Evolutionary conservation across 192 early-diverging fungal genomes (phyloP).

Genomic region (Fimicolochytrium jonesii): DNA sequence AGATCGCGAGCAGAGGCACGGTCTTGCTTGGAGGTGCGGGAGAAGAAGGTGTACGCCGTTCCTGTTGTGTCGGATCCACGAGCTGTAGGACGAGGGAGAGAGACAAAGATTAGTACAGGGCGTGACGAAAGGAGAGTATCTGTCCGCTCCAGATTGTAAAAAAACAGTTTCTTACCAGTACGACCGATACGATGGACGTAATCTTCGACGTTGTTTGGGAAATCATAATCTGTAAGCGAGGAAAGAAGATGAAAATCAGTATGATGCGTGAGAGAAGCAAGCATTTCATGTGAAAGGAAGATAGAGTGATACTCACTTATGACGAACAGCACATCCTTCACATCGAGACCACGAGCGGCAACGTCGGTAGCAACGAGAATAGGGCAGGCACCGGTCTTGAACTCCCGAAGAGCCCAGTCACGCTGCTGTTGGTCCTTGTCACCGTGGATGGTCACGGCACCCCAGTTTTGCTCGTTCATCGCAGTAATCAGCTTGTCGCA

Average conservation of each 20-base stretch:
- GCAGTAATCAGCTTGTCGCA: conserved; percentile 47
- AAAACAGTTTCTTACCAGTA: too few relatives aligned
- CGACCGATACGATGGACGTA: conserved; percentile 59
- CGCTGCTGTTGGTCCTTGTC: conserved; percentile 95
- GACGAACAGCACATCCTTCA: conserved; percentile 52
- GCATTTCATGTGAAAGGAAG: too few relatives aligned
- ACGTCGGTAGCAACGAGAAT: conserved; percentile 98
- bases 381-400: conserved; percentile 79
- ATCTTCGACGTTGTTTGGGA: conserved; percentile 87
- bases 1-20: conserved; percentile 59
- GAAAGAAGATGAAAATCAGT: neutral
- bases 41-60: conserved; percentile 44
- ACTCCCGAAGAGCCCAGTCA: conserved; percentile 92
- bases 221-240: conserved; percentile 43
- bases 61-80: conserved; percentile 36
- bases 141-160: too few relatives aligned
- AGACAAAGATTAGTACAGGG: too few relatives aligned
- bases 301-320: conserved; percentile 57
- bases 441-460: conserved; percentile 90
- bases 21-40: conserved; percentile 32
- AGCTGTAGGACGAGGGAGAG: too few relatives aligned
- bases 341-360: conserved; percentile 75
- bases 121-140: too few relatives aligned
- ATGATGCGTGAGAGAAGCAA: too few relatives aligned
- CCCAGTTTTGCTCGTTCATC: conserved; percentile 22